Evolutionary conservation across 2,329 filamentous ascomycete genomes (phyloP), one percentile per base, ranked within the genome.

Genomic region (Fusarium anguioides): DNA sequence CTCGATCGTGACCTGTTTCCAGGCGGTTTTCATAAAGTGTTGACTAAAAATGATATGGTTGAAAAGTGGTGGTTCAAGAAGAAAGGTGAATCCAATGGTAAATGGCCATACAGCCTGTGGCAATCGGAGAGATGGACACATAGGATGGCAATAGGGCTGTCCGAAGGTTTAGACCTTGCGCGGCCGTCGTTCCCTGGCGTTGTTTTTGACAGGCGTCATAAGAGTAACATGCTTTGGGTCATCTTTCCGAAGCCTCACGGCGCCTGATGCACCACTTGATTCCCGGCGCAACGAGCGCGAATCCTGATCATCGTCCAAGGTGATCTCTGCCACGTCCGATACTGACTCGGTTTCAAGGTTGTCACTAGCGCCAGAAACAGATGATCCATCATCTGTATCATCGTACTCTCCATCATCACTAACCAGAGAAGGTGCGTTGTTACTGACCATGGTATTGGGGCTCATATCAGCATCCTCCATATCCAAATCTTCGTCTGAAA

Each of bases 351-450:
- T 82, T 24, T 88, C 88, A 35, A 86, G 75, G 56, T 80, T 82
- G 46, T 88, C 86, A 55, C 83, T 86, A 52, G 81, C 80, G 24
- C 87, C 87, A 6, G 87, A 89, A 40, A 83, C 81, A 5, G 84
- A 84, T 6, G 87, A 90, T 42, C 83, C 85, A 60, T 88, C 87
- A 56, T 91, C 88, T 3, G 89, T 92, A 54, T 90, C 89, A 69
- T 91, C 91, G 72, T 91, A 92, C 75, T 93, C 91, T 70, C 91
- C 90, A 74, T 93, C 91, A 77, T 94, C 91, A 78, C 91, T 93
- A 74, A 94, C 91, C 46, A 94, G 83, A 71, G 90, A 93, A 21
- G 91, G 91, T 10, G 91, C 91, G 68, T 92, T 91, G 77, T 93
- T 93, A 76, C 90, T 91, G 48, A 89, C 83, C 41, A 89, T 79